Evolutionary conservation across 352 stramenopile genomes (phyloP).

Genomic region (Globisporangium takayamanum): DNA sequence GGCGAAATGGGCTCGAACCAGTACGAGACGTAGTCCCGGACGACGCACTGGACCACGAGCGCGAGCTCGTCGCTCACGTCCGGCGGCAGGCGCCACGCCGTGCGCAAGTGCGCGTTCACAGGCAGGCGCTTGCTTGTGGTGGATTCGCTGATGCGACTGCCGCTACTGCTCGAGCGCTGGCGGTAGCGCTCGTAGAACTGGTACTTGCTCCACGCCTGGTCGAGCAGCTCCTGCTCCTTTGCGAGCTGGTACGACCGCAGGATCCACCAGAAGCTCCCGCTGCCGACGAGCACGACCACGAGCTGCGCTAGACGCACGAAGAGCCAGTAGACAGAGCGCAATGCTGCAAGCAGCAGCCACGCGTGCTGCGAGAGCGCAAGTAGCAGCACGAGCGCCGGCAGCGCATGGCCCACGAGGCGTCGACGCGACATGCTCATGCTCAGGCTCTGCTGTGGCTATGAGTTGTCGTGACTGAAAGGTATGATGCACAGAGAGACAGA

Average conservation of each 20-base stretch:
- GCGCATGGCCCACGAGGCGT: conserved; percentile 5
- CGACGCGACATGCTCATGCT: not conserved
- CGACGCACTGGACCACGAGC: conserved; percentile 32
- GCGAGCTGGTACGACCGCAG: conserved; percentile 58
- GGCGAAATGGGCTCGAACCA: conserved; percentile 65
- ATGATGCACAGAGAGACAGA: no score
- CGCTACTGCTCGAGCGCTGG: conserved; percentile 15
- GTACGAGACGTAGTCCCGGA: conserved; percentile 55
- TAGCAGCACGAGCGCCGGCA: conserved; percentile 22
- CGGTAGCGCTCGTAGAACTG: conserved; percentile 52
- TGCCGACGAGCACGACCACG: conserved; percentile 34
- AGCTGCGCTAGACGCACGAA: conserved; percentile 32
- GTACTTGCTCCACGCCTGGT: conserved; percentile 40
- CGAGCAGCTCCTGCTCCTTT: conserved; percentile 54
- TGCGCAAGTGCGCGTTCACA: conserved; percentile 53
- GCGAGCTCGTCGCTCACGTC: conserved; percentile 64
- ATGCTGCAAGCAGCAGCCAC: conserved; percentile 2
- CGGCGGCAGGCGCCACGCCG: conserved; percentile 40
- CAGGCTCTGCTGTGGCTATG: no score
- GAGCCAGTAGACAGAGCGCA: conserved; percentile 17
- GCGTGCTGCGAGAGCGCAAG: conserved; percentile 13
- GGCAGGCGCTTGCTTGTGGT: conserved; percentile 39
- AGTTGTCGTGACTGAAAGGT: no score
- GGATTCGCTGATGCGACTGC: not conserved
- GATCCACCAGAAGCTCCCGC: conserved; percentile 51